Conservation (phyloP, 1,284 basidiomycete species). For the Microbotryum violaceum region DNA sequence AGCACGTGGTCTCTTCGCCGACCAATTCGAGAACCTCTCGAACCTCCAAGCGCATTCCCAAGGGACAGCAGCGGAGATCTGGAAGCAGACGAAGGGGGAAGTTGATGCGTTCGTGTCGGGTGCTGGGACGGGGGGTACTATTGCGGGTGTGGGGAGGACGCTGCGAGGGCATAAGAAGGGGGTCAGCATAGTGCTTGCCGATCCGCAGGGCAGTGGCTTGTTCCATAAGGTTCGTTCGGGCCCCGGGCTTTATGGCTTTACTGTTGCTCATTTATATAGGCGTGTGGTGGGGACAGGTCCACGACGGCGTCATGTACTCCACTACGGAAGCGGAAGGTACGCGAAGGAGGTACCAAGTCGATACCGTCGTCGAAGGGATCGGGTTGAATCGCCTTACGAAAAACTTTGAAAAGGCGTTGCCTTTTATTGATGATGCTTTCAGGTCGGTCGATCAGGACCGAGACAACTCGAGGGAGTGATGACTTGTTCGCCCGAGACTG, state of each 20-base stretch:
- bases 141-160: conserved; percentile 75
- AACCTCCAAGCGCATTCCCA: conserved; percentile 84
- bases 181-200: conserved; percentile 64
- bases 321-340: conserved; percentile 86
- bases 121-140: conserved; percentile 88
- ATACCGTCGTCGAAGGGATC: conserved; percentile 64
- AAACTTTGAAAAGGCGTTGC: conserved; percentile 73
- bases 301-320: conserved; percentile 90
- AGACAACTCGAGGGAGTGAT: not conserved
- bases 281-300: conserved; percentile 51
- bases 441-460: conserved; percentile 49
- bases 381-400: conserved; percentile 78
- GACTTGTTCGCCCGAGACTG: not conserved
- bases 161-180: conserved; percentile 60
- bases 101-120: conserved; percentile 88
- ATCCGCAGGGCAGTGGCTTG: conserved; percentile 89
- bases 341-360: conserved; percentile 83
- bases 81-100: conserved; percentile 77
- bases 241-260: conserved; percentile 10
- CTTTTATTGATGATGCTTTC: conserved; percentile 77
- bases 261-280: not conserved
- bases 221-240: conserved; percentile 70
- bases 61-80: conserved; percentile 92
- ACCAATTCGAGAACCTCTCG: conserved; percentile 81
- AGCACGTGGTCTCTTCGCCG: conserved; percentile 59